Evolutionary conservation across 805 yeast genomes (phyloP), one percentile per base, ranked within the genome.

Genomic region (Scheffersomyces spartinae): DNA sequence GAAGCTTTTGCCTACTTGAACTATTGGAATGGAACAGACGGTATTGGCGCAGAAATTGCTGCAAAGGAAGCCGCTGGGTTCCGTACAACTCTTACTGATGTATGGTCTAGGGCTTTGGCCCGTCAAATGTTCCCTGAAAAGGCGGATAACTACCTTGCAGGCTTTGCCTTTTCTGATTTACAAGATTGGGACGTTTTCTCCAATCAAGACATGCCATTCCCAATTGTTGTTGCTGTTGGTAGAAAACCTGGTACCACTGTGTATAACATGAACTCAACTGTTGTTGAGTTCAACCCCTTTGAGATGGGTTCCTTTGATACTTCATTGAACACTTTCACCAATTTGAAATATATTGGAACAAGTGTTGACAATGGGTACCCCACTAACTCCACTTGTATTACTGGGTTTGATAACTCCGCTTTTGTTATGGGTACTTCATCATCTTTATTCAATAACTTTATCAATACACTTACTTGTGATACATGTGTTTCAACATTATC

Each of bases 231-330:
- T 13, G 47, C 61, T 2, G 48, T 51, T 31, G 59, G 57, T n/a
- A 47, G 59, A 37, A 46, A 54, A 7, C 63, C 61, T 3, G 51
- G 49, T 13, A 33, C 49, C 2, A 28, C 25, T 8, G 35, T 51
- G 27, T 40, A 50, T 19, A 43, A 47, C 34, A 47, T 43, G 2
- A 54, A 56, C 36, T 55, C 64, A 13, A 54, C 64, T 1, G 47
- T 58, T 9, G 42, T 57, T 28, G 65, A 58, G 41, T 28, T 54
- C 28, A 52, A 42, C 25, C 59, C 65, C 4, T 57, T 26, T 34
- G 65, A 58, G 36, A 30, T 84, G 42, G 95, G 95, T 9, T 74
- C 93, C 4, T 84, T 94, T 94, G 95, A 85, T 44, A 79, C 83
- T 9, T 58, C 77, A 2, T 51, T 81, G 28, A 59, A 65, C 28